Evolutionary conservation across 805 yeast species (phyloP), one percentile per base, ranked within the genome.

Genomic region (Zygoascus tannicola): DNA sequence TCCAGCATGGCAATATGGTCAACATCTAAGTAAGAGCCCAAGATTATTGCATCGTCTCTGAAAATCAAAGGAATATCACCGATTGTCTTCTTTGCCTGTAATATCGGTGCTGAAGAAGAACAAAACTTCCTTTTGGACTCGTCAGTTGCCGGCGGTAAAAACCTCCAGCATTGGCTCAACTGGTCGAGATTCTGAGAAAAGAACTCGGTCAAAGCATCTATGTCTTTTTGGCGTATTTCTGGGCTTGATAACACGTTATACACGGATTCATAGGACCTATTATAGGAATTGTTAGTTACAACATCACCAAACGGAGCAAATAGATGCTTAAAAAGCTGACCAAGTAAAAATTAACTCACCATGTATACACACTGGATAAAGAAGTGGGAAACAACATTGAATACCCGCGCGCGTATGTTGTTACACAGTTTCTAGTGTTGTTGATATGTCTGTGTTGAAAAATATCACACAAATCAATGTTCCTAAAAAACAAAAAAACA

Each of bases 1-100:
- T 45, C 32, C n/a, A 48, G 41, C n/a, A 45, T 40, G 3, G 46
- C 32, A 16, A 44, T 19, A 21, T 47, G 30, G 30, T 26, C 30
- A 7, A 26, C 30, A 12, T 26, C 30, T 26, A 26, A 26, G 12
- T 8, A 26, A 7, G 30, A 7, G 30, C 30, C 30, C 12, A 26
- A 26, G 7, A 26, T 12, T 26, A 12, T 12, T 26, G 30, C 30
- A 12, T 26, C 30, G 10, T 26, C 30, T 26, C 7, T 8, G 30
- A 26, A 26, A 26, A 26, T 26, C 12, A 8, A 12, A 26, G 30
- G 30, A 26, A 26, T 12, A 12, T 26, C 30, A 26, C 12, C 12
- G 12, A 26, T 26, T 12, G 7, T 26, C 30, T 7, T 26, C 10
- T 26, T 26, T 26, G 30, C 30, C 12, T 26, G 30, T n/a, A n/a